A percentile compares a stretch with the other conserved stretches of the same genome.
Conservation (phyloP, 768 basidiomycete species). For the Lactarius trivialis region DNA sequence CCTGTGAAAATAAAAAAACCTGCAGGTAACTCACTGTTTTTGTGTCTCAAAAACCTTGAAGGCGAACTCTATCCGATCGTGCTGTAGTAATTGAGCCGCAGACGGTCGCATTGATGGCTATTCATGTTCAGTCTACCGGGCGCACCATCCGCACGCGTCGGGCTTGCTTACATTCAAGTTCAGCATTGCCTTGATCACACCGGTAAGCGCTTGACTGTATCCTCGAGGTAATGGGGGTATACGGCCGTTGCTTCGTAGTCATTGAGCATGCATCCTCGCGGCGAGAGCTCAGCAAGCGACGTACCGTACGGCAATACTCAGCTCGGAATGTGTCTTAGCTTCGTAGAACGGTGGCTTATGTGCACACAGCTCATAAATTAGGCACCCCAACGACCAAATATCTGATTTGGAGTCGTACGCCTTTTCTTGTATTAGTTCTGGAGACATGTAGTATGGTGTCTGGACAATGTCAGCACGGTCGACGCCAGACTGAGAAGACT, state of each 20-base stretch:
- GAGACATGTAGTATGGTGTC: slow-evolving; percentile 99
- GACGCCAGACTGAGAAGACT: too few relatives aligned
- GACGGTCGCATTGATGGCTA: slow-evolving; percentile 87
- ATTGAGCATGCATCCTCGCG: not conserved
- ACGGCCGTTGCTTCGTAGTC: slow-evolving; percentile 58
- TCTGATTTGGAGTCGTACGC: slow-evolving; percentile 97
- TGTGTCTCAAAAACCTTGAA: slow-evolving; percentile 70
- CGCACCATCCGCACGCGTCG: not conserved
- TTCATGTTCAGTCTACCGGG: slow-evolving; percentile 1
- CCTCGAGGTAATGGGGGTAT: slow-evolving; percentile 84
- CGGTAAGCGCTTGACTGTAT: slow-evolving; percentile 65
- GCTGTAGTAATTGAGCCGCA: slow-evolving; percentile 70
- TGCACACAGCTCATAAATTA: slow-evolving; percentile 94
- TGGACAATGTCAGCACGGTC: slow-evolving; percentile 29
- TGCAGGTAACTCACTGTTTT: slow-evolving; percentile 53
- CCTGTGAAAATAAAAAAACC: not conserved
- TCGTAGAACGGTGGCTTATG: slow-evolving; percentile 91
- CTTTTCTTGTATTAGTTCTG: slow-evolving; percentile 95
- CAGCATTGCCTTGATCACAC: slow-evolving; percentile 83
- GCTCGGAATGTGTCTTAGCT: slow-evolving; percentile 82
- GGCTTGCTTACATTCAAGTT: slow-evolving; percentile 60
- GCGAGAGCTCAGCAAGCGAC: slow-evolving; percentile 20
- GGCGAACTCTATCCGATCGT: slow-evolving; percentile 67
- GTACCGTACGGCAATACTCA: slow-evolving; percentile 74
- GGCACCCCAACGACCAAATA: slow-evolving; percentile 96